Percentiles rank a stretch among this genome's conserved stretches.
Conservation (phyloP, 2,329 filamentous ascomycete species). For the Rutstroemia sp. region DNA sequence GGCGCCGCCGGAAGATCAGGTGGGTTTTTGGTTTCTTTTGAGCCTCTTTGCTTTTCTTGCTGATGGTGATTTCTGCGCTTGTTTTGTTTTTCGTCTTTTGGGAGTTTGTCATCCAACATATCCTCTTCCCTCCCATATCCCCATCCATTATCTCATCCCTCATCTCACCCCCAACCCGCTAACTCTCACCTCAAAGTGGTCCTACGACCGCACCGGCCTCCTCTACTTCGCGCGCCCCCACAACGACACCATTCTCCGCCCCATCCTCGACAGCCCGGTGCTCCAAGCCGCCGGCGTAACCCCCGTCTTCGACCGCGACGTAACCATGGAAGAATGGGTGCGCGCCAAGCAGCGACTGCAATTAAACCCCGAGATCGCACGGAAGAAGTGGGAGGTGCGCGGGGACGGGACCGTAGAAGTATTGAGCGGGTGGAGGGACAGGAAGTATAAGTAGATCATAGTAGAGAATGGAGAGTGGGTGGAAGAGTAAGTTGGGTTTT, state of each 20-base stretch:
- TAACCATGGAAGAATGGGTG: slow-evolving; percentile 40
- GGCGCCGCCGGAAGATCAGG: slow-evolving; percentile 30
- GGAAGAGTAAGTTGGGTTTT: too few species aligned
- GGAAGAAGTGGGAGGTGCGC: slow-evolving; percentile 30
- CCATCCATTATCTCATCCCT: too few species aligned
- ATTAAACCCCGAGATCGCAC: slow-evolving; percentile 26
- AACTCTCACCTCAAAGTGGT: slow-evolving; percentile 10
- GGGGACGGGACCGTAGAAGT: slow-evolving; percentile 33
- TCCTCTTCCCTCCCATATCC: too few species aligned
- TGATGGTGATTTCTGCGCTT: too few species aligned
- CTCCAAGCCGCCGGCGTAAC: slow-evolving; percentile 26
- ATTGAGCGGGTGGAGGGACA: slow-evolving; percentile 28
- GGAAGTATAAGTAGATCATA: slow-evolving; percentile 24
- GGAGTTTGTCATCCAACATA: too few species aligned
- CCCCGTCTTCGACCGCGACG: slow-evolving; percentile 31
- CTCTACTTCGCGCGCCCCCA: slow-evolving; percentile 37
- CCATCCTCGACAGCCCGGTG: slow-evolving; percentile 28
- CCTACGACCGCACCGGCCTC: slow-evolving; percentile 36
- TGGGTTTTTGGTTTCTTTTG: too few species aligned
- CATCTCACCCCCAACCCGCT: too few species aligned
- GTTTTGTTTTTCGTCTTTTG: too few species aligned
- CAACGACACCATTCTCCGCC: slow-evolving; percentile 21
- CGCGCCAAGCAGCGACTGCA: slow-evolving; percentile 33
- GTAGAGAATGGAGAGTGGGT: too few species aligned
- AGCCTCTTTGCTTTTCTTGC: too few species aligned